Percentiles rank a stretch among this genome's conserved stretches.
Evolutionary conservation across 2,329 filamentous ascomycete species (phyloP).

Genomic region (Diaporthe capsici): DNA sequence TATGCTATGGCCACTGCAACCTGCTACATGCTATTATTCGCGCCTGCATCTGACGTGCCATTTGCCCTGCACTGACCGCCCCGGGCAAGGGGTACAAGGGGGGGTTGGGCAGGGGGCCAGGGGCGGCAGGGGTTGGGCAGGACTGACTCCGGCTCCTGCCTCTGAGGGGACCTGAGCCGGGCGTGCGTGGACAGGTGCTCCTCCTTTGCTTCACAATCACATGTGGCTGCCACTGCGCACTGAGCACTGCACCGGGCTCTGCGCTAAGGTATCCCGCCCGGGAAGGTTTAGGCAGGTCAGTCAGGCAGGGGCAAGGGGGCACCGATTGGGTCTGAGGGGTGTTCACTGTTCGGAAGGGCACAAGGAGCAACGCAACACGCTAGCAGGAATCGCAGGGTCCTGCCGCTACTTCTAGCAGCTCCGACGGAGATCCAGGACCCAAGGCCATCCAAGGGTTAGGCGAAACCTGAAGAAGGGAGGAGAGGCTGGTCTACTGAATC

Average conservation of each 20-base stretch:
- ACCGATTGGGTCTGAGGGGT: background rate
- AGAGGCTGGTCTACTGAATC: background rate
- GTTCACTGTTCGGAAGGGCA: background rate
- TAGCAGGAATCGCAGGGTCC: constrained; percentile 19
- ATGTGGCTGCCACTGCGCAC: constrained; percentile 10
- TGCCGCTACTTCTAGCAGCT: constrained; percentile 1
- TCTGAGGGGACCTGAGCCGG: background rate
- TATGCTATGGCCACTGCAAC: constrained; percentile 1
- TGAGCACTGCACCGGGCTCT: background rate
- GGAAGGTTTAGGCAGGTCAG: background rate
- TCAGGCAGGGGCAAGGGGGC: constrained; percentile 10
- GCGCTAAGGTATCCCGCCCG: background rate
- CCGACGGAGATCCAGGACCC: background rate
- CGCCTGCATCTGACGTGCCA: constrained; percentile 28
- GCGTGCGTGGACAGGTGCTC: background rate
- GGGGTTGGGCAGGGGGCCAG: background rate
- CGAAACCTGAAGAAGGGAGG: background rate
- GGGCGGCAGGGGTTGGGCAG: background rate
- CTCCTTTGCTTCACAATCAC: background rate
- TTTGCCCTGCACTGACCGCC: constrained; percentile 32
- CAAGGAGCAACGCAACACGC: constrained; percentile 6
- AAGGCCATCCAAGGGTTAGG: background rate
- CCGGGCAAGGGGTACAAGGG: constrained; percentile 16
- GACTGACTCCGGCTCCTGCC: constrained; percentile 15
- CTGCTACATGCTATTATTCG: constrained; percentile 5